Percentiles rank a stretch among this genome's conserved stretches.
phyloP scores from a whole-genome alignment of 2,329 filamentous ascomycete species.

The Esteya vermicola region DNA sequence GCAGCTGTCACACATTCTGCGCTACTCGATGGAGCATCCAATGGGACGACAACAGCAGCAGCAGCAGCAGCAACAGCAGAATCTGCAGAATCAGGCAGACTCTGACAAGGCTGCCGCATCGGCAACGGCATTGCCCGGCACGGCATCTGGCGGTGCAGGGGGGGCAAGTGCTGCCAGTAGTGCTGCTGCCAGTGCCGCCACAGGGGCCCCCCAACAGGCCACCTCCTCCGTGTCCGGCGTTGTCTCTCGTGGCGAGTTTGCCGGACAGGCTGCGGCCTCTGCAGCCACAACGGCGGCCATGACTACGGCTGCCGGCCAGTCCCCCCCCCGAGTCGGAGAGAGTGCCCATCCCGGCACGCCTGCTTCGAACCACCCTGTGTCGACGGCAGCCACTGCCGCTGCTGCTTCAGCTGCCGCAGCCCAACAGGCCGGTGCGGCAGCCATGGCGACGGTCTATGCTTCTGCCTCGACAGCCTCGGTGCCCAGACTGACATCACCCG shows the following conservation, averaged over 20 bases:
- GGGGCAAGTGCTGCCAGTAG: not conserved
- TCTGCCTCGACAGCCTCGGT: too few relatives aligned
- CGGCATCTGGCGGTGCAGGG: slow-evolving; percentile 10
- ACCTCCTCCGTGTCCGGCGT: slow-evolving; percentile 8
- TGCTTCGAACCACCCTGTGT: slow-evolving; percentile 3
- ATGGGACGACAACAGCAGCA: slow-evolving; percentile 15
- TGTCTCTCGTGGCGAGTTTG: slow-evolving; percentile 10
- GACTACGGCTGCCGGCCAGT: too few relatives aligned
- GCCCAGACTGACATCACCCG: too few relatives aligned
- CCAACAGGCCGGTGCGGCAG: slow-evolving; percentile 4
- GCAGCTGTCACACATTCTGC: slow-evolving; percentile 67
- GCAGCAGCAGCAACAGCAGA: not conserved
- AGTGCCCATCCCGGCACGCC: not conserved
- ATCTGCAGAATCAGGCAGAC: not conserved
- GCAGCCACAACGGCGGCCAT: too few relatives aligned
- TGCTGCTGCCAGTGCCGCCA: not conserved
- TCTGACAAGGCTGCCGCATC: slow-evolving; percentile 3
- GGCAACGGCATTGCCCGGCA: not conserved
- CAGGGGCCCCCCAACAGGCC: too few relatives aligned
- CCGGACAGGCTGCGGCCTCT: too few relatives aligned
- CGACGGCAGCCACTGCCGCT: slow-evolving; percentile 14
- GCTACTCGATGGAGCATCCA: slow-evolving; percentile 46
- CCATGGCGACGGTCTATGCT: slow-evolving; percentile 5
- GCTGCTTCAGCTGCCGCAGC: slow-evolving; percentile 10
- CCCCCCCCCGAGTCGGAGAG: not conserved